Conservation (phyloP, 208 protist genomes). For the Phytomonas sp. region DNA sequence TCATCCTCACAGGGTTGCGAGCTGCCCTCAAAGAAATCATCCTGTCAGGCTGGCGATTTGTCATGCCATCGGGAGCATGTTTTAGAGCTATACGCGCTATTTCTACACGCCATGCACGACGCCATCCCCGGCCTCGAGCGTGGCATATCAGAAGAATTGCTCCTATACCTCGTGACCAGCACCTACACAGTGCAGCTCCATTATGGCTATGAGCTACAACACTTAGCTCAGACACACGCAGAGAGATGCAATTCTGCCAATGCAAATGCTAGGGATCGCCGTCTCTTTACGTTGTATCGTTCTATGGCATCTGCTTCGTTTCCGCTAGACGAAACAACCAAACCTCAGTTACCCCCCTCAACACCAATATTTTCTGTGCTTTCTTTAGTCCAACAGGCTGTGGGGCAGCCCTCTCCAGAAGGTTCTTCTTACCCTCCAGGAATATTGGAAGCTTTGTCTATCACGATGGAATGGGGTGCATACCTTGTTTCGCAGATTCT, state of each 20-base stretch:
- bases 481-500: too few relatives aligned
- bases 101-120: background rate
- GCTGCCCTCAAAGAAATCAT: background rate
- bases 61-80: background rate
- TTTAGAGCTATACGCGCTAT: background rate
- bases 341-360: background rate
- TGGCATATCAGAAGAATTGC: background rate
- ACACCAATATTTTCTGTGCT: background rate
- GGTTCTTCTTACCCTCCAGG: too few relatives aligned
- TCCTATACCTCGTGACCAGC: background rate
- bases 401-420: too few relatives aligned
- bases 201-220: background rate
- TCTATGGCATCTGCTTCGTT: too few relatives aligned
- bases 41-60: too few relatives aligned
- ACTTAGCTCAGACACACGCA: background rate
- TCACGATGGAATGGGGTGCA: too few relatives aligned
- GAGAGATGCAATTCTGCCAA: background rate
- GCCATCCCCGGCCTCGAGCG: background rate
- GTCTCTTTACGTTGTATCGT: background rate
- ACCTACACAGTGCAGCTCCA: background rate
- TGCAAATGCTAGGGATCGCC: background rate
- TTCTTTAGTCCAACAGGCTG: background rate
- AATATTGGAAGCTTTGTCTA: too few relatives aligned
- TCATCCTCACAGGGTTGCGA: background rate
- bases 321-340: background rate